A percentile compares a stretch with the other conserved stretches of the same genome.
phyloP scores from a whole-genome alignment of 306 rosid species.

The Prunus mume region DNA sequence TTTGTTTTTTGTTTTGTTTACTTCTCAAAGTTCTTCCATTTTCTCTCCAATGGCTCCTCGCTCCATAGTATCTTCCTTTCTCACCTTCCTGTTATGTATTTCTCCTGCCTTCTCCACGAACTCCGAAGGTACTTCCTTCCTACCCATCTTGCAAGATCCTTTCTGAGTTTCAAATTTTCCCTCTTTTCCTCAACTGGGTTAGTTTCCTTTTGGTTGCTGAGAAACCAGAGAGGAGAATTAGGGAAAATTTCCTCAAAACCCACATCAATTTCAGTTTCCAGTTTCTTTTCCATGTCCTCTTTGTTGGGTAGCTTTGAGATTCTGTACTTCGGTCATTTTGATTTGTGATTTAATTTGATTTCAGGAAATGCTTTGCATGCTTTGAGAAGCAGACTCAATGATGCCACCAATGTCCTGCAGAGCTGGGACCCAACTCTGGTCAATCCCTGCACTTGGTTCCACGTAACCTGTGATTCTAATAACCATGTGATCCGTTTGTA shows the following conservation, averaged over 20 bases:
- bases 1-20: not conserved
- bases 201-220: constrained; percentile 20
- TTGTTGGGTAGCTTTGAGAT: not conserved
- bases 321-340: not conserved
- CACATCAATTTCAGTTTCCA: not conserved
- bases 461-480: constrained; percentile 74
- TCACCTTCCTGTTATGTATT: constrained; percentile 28
- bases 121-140: constrained; percentile 39
- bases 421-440: constrained; percentile 99
- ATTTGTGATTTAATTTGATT: not conserved
- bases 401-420: constrained; percentile 77
- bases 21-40: not conserved
- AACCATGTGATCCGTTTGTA: constrained; percentile 83
- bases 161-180: constrained; percentile 1
- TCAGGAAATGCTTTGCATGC: constrained; percentile 87
- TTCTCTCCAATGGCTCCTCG: constrained; percentile 37
- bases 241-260: not conserved
- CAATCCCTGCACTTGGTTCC: constrained; percentile 99
- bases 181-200: constrained; percentile 8
- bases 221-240: not conserved
- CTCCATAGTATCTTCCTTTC: constrained; percentile 11
- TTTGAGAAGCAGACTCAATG: constrained; percentile 62
- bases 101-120: constrained; percentile 42
- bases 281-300: not conserved
- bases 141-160: not conserved